Base-by-base conservation (phyloP, 1,139 yeast genomes). In the Casaregolazyma lundiana region DNA sequence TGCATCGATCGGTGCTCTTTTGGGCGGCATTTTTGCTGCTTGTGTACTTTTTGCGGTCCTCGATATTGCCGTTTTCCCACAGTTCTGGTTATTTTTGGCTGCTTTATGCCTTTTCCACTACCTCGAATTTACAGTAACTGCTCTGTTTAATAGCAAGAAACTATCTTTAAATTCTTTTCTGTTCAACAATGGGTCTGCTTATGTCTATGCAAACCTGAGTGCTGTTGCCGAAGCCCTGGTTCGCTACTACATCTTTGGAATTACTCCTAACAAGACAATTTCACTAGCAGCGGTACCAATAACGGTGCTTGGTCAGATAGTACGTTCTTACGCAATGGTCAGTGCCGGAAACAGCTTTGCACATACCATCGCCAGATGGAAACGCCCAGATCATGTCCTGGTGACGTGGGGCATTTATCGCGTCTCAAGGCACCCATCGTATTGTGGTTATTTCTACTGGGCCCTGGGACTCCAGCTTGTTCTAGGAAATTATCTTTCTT, bases 391-490 rank as follows among this genome's bases (percentile, higher is more conserved):
- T 44, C 98, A 92, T 60, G 66, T 57, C 16, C 70, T 92, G 40
- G 81, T 92, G 8, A 85, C 87, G 0, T 55, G 67, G 6, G 98
- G 97, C 0, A 70, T 92, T 2, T 92, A 92, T 64, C 51, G 71
- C 1, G 53, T 67, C 16, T 67, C 78, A 7, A 73, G 98, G 50
- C 98, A 92, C 63, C 98, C 98, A 8, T 83, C 95, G 44, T 92
- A 92, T 65, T 76, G 81, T 48, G 98, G 97, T 0, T 92, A 85
- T 63, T 90, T 82, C 61, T 81, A 88, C 78, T 94, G 97, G 97
- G 92, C 94, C 21, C 58, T 90, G 3, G 97, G 97, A 0, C 73
- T 89, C 1, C 95, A 92, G 62, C 35, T 90, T 44, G 59, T 83
- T 53, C 65, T 90, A 49, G 68, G 79, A 42, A 92, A 89, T 64